Conservation (phyloP, 106 monocot genomes). For the Dendrobium nobile region DNA sequence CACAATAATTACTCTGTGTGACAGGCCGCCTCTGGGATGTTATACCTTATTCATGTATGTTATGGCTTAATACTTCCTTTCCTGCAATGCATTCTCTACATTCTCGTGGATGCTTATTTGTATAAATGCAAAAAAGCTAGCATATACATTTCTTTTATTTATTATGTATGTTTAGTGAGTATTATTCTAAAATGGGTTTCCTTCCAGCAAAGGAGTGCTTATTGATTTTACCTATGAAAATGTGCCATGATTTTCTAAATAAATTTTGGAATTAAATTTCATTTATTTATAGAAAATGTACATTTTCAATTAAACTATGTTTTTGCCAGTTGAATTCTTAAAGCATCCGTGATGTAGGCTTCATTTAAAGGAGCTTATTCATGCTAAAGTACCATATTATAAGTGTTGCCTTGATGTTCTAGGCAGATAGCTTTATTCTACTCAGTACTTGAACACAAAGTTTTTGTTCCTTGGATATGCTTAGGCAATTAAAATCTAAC, state of each 20-base stretch:
- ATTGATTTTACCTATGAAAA: neutral
- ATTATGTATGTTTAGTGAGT: neutral
- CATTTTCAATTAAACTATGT: neutral
- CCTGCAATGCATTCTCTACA: neutral
- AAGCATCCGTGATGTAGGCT: neutral
- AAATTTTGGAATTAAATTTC: neutral
- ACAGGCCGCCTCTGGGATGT: too few species aligned
- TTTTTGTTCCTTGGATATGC: too few species aligned
- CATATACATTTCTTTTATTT: neutral
- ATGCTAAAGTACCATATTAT: neutral
- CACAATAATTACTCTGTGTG: too few species aligned
- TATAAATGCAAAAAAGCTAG: neutral
- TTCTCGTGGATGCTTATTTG: neutral
- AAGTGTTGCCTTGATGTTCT: neutral
- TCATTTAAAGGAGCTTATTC: neutral
- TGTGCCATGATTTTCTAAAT: neutral
- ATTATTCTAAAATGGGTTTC: neutral
- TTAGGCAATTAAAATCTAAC: too few species aligned
- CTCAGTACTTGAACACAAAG: too few species aligned
- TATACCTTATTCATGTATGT: constrained; percentile 32
- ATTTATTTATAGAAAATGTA: neutral
- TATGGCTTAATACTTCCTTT: constrained; percentile 2
- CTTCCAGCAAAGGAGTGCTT: neutral
- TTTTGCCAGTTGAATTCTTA: neutral
- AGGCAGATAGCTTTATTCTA: too few species aligned